Conservation (phyloP, 75 land plant species). For the Cunninghamia lanceolata region DNA sequence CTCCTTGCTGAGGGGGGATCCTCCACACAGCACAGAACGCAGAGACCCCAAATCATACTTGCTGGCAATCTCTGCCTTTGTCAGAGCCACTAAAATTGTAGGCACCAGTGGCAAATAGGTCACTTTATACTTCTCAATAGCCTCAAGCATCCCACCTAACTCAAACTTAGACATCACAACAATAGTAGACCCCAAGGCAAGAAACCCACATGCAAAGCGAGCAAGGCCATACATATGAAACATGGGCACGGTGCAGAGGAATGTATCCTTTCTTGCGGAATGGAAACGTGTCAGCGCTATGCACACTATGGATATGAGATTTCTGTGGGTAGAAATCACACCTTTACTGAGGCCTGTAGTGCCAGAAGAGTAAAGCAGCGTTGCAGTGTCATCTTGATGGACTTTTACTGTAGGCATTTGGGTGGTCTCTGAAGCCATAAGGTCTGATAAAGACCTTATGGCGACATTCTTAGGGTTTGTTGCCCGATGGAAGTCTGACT, state of each 20-base stretch:
- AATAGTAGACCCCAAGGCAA: constrained; percentile 54
- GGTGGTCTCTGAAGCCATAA: background rate
- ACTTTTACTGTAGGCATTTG: constrained; percentile 1
- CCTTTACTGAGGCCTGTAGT: constrained; percentile 92
- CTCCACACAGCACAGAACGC: constrained; percentile 54
- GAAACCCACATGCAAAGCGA: constrained; percentile 40
- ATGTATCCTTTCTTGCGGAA: background rate
- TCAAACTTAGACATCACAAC: constrained; percentile 74
- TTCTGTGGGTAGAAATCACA: constrained; percentile 70
- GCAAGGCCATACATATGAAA: constrained; percentile 38
- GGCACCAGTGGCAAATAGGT: constrained; percentile 79
- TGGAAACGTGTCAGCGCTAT: constrained; percentile 24
- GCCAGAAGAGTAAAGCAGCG: constrained; percentile 82
- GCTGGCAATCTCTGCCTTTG: constrained; percentile 34
- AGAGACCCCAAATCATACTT: constrained; percentile 62
- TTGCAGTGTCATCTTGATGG: constrained; percentile 26
- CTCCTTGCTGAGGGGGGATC: constrained; percentile 84
- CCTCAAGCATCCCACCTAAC: constrained; percentile 51
- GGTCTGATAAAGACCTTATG: background rate
- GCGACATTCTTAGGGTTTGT: background rate
- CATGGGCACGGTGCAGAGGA: constrained; percentile 58
- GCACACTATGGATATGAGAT: constrained; percentile 63
- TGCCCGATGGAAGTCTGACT: too few species aligned
- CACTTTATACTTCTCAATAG: constrained; percentile 46
- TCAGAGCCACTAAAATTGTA: constrained; percentile 73